Conservation (phyloP, 306 rosid species). For the Gleditsia sinensis region DNA sequence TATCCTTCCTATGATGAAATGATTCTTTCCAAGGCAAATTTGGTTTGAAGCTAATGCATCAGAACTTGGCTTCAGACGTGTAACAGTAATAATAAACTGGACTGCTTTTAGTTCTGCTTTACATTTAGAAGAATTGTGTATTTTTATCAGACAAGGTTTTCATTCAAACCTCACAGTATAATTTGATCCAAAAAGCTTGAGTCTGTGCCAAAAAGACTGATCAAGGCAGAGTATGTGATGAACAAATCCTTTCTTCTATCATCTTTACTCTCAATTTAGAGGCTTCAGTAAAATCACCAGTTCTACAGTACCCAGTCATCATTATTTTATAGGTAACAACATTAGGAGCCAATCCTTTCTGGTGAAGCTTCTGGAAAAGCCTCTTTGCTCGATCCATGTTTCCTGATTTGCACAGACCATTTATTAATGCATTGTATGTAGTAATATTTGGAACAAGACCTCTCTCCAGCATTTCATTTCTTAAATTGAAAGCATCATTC, state of each 20-base stretch:
- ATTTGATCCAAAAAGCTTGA: constrained; percentile 40
- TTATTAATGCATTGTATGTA: constrained; percentile 72
- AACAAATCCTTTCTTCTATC: constrained; percentile 59
- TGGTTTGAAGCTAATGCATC: constrained; percentile 8
- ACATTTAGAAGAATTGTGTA: constrained; percentile 22
- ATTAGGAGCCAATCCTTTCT: constrained; percentile 75
- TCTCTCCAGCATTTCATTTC: constrained; percentile 71
- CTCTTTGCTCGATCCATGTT: constrained; percentile 70
- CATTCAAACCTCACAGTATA: constrained; percentile 33
- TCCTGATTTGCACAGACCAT: constrained; percentile 76
- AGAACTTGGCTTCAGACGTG: constrained; percentile 19
- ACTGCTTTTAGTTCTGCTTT: constrained; percentile 19
- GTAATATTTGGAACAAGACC: constrained; percentile 74
- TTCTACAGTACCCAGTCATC: constrained; percentile 57
- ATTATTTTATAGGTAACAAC: constrained; percentile 70
- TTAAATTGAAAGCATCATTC: constrained; percentile 70
- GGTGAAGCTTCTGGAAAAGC: constrained; percentile 70
- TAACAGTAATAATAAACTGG: neutral
- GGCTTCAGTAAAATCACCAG: constrained; percentile 69
- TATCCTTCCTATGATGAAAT: neutral
- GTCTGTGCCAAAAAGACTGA: constrained; percentile 31
- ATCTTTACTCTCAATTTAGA: constrained; percentile 65
- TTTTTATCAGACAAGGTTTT: constrained; percentile 29
- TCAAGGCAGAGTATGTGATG: constrained; percentile 49
- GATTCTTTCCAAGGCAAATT: neutral